These are phyloP conservation scores for Aegilops longissima DNA, from an alignment of 176 grass and related monocot genomes.

Conservation along the genomic window DNA sequence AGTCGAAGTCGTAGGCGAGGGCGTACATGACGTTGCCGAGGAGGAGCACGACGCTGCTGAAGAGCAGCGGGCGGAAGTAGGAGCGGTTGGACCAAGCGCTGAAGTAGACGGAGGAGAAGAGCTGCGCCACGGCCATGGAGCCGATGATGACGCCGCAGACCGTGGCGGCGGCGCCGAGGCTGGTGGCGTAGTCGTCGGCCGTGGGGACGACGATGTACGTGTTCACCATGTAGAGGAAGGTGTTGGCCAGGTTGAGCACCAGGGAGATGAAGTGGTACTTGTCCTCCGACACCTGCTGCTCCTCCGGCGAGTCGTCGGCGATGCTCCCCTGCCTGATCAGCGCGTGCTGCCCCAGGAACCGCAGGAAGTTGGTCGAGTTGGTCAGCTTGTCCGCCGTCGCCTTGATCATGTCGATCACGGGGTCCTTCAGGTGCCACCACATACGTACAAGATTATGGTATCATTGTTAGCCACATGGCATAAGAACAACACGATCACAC, in stretches of 20 bases:
- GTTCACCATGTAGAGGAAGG: conserved; percentile 24
- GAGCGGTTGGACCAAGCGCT: conserved; percentile 20
- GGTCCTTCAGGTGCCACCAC: not conserved
- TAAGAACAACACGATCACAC: no score
- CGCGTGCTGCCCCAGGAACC: conserved; percentile 7
- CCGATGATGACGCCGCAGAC: conserved; percentile 18
- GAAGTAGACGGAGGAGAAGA: conserved; percentile 11
- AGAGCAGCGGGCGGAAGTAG: not conserved
- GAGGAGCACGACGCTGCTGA: conserved; percentile 16
- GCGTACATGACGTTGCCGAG: conserved; percentile 4
- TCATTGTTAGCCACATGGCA: not conserved
- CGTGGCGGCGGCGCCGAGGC: conserved; percentile 10
- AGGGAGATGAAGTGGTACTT: conserved; percentile 13
- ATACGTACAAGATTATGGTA: not conserved
- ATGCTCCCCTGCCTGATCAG: not conserved
- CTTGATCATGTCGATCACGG: conserved; percentile 13
- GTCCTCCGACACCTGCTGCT: not conserved
- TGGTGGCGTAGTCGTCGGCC: conserved; percentile 15
- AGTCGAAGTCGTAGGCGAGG: not conserved
- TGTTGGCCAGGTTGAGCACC: conserved; percentile 13
- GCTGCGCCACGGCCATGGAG: conserved; percentile 7
- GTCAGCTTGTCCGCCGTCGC: conserved; percentile 20
- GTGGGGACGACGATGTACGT: conserved; percentile 18
- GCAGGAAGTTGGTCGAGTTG: conserved; percentile 2
- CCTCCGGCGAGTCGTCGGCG: not conserved